These are phyloP conservation scores for Cyberlindnera americana DNA, from an alignment of 805 yeast genomes.

Conservation along the genomic window DNA sequence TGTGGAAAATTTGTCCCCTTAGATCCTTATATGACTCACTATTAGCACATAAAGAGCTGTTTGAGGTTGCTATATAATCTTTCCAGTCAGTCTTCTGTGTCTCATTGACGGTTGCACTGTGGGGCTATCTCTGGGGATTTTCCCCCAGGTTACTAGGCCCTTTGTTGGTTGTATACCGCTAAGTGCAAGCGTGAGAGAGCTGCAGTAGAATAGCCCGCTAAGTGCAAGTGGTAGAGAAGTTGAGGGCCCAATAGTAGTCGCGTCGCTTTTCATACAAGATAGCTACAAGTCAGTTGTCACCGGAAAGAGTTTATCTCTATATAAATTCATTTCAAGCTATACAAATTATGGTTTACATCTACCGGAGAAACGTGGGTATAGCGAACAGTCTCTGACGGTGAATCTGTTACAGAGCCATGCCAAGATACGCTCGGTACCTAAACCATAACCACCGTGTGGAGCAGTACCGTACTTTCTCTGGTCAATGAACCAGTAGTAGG, in stretches of 20 bases:
- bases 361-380: conserved; percentile 97
- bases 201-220: background rate
- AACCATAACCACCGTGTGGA: conserved; percentile 99
- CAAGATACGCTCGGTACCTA: conserved; percentile 95
- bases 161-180: background rate
- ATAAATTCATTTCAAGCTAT: too few species aligned
- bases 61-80: too few species aligned
- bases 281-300: too few species aligned
- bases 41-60: background rate
- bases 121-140: too few species aligned
- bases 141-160: background rate
- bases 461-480: conserved; percentile 95
- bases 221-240: conserved; percentile 3
- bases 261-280: too few species aligned
- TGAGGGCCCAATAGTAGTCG: background rate
- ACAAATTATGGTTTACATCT: conserved; percentile 83
- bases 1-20: background rate
- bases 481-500: conserved; percentile 96
- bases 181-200: conserved; percentile 7
- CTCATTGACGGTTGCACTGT: too few species aligned
- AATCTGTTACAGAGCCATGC: conserved; percentile 98
- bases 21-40: background rate
- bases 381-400: conserved; percentile 97
- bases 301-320: too few species aligned
- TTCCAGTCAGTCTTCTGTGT: too few species aligned